phyloP scores from a whole-genome alignment of 192 early-diverging fungal species.

The Coemansia sp. region DNA sequence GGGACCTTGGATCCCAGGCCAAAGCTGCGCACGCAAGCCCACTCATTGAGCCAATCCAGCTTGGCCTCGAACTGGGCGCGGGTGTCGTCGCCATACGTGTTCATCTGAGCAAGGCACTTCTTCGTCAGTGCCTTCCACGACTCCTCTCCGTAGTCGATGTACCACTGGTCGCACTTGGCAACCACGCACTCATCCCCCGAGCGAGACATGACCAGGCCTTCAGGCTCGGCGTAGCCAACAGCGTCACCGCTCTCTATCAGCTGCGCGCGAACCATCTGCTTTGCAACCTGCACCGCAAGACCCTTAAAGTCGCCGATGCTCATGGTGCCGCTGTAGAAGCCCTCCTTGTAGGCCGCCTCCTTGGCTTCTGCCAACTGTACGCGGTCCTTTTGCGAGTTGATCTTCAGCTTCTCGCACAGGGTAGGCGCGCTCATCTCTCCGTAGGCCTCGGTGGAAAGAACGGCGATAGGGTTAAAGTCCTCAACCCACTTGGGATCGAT shows the following conservation, averaged over 20 bases:
- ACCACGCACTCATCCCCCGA: constrained; percentile 98
- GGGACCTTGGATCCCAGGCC: constrained; percentile 92
- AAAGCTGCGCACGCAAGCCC: constrained; percentile 94
- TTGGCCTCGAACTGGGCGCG: constrained; percentile 81
- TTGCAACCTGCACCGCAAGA: constrained; percentile 87
- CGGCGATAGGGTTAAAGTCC: constrained; percentile 76
- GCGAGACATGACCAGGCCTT: constrained; percentile 86
- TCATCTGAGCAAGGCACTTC: constrained; percentile 76
- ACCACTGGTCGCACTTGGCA: constrained; percentile 96
- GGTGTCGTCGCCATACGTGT: constrained; percentile 78
- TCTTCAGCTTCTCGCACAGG: constrained; percentile 89
- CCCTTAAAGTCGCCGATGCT: constrained; percentile 79
- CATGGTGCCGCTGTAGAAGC: constrained; percentile 92
- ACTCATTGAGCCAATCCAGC: constrained; percentile 91
- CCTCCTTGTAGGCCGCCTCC: constrained; percentile 95
- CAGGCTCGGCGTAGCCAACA: constrained; percentile 94
- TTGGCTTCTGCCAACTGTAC: constrained; percentile 89
- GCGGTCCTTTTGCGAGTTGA: constrained; percentile 95
- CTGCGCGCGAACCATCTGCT: constrained; percentile 72
- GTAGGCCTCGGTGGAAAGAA: constrained; percentile 83
- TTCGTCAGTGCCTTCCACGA: constrained; percentile 76
- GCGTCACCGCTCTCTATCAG: constrained; percentile 71
- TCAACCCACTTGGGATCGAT: constrained; percentile 86
- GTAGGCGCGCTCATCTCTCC: constrained; percentile 83
- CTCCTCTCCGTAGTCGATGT: constrained; percentile 94